phyloP scores from a whole-genome alignment of 2,329 filamentous ascomycete genomes.

The Sclerotiophoma versabilis region DNA sequence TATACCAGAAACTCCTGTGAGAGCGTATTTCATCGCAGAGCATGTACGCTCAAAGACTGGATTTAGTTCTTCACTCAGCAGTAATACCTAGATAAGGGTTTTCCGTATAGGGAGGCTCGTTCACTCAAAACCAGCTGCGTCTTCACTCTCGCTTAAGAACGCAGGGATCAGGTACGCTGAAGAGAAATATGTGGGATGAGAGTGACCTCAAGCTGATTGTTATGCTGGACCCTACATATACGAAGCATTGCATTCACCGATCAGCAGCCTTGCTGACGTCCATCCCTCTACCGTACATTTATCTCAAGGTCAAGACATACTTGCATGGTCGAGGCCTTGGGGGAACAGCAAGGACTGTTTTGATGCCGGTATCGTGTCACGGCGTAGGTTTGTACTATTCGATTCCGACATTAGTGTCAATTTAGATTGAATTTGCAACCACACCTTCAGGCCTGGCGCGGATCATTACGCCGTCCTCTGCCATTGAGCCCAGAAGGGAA shows the following conservation, averaged over 20 bases:
- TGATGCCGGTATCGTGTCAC: neutral
- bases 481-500: constrained; percentile 11
- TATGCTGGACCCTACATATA: too few species aligned
- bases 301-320: neutral
- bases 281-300: too few species aligned
- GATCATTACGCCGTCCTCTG: constrained; percentile 11
- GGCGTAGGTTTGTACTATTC: neutral
- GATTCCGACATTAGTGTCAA: neutral
- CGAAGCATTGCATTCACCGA: neutral
- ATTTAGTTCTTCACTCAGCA: too few species aligned
- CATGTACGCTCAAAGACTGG: too few species aligned
- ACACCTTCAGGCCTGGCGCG: constrained; percentile 8
- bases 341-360: neutral
- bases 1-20: neutral
- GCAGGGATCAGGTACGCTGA: neutral
- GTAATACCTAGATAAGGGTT: too few species aligned
- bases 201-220: neutral
- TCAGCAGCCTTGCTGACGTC: neutral
- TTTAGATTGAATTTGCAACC: constrained; percentile 13
- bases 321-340: neutral
- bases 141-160: too few species aligned
- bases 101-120: too few species aligned
- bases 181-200: neutral
- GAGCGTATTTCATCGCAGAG: neutral
- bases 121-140: too few species aligned